These are phyloP conservation scores for Scutellaria galericulata DNA, from an alignment of 257 asterid genomes.

Conservation along the genomic window DNA sequence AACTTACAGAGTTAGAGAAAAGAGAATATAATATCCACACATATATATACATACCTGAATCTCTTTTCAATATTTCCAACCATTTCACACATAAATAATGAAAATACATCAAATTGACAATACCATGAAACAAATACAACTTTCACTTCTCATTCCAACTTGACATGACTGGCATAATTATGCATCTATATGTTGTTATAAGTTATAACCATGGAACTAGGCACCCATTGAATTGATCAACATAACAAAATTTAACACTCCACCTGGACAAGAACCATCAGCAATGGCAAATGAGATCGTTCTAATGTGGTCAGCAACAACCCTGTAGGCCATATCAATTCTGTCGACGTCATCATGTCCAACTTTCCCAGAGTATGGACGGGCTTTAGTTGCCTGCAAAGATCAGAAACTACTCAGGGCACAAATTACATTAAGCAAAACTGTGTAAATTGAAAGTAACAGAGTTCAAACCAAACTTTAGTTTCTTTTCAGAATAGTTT, in stretches of 20 bases:
- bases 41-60: too few species aligned
- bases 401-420: conserved; percentile 35
- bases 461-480: conserved; percentile 4
- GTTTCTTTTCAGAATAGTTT: background rate
- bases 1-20: background rate
- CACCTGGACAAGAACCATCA: conserved; percentile 98
- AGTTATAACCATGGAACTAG: conserved; percentile 6
- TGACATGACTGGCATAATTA: background rate
- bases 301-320: conserved; percentile 96
- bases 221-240: conserved; percentile 23
- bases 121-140: conserved; percentile 1
- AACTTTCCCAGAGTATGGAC: conserved; percentile 82
- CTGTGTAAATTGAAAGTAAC: background rate
- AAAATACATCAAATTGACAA: conserved; percentile 7
- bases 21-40: background rate
- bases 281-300: conserved; percentile 98
- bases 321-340: conserved; percentile 97
- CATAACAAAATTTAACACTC: conserved; percentile 26
- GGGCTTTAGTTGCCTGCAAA: conserved; percentile 78
- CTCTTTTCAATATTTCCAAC: background rate
- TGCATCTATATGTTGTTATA: background rate
- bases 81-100: conserved; percentile 10
- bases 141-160: background rate
- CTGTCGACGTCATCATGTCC: conserved; percentile 86
- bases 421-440: conserved; percentile 21